Conservation (phyloP, 768 basidiomycete genomes). For the Lactarius sanguifluus region DNA sequence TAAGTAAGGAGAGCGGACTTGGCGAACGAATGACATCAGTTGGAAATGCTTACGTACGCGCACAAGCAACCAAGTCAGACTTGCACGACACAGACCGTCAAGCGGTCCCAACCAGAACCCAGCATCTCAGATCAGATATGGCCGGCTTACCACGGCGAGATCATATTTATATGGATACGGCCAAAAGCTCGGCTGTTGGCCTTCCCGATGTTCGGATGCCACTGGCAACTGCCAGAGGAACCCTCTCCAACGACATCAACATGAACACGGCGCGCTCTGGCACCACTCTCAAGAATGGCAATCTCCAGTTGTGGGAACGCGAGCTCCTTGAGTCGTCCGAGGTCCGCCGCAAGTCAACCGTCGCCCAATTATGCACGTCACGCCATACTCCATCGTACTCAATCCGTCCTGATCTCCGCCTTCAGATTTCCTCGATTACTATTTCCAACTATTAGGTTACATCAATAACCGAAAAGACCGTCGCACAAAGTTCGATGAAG, state of each 20-base stretch:
- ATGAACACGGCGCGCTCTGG: constrained; percentile 66
- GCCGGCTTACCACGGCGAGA: constrained; percentile 35
- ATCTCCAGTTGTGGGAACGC: constrained; percentile 78
- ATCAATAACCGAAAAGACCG: constrained; percentile 84
- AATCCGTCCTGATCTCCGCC: constrained; percentile 20
- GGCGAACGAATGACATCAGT: constrained; percentile 5
- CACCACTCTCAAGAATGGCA: constrained; percentile 53
- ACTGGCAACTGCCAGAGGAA: constrained; percentile 54
- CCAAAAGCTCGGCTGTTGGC: constrained; percentile 54
- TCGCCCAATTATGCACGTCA: constrained; percentile 89
- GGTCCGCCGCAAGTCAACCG: constrained; percentile 92
- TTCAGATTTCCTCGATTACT: constrained; percentile 94
- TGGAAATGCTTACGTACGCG: constrained; percentile 14
- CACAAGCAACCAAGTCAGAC: background rate
- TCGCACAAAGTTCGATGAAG: constrained; percentile 75
- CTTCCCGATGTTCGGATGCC: constrained; percentile 54
- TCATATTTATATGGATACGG: constrained; percentile 77
- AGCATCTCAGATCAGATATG: constrained; percentile 4
- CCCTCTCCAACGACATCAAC: constrained; percentile 53
- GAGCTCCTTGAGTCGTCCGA: constrained; percentile 82
- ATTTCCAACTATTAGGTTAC: constrained; percentile 93
- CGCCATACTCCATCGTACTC: constrained; percentile 13
- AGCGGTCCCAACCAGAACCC: background rate
- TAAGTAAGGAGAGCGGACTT: background rate
- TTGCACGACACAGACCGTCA: background rate